phyloP scores from a whole-genome alignment of 345 rosid species.

The Gossypium raimondii region DNA sequence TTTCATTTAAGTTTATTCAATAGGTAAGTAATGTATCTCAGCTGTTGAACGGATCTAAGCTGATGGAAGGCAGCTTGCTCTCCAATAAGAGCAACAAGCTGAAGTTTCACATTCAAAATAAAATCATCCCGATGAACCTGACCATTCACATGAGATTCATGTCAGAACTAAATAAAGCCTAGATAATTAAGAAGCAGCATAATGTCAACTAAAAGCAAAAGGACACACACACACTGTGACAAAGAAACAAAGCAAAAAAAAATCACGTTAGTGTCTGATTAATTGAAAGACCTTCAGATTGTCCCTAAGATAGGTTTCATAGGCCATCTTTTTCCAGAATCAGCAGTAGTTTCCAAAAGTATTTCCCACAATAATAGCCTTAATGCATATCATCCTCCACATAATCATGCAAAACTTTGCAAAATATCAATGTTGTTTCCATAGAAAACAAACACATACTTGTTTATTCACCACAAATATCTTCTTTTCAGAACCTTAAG shows the following conservation, averaged over 20 bases:
- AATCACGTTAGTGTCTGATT: neutral
- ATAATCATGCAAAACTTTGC: neutral
- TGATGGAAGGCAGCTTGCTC: conserved; percentile 94
- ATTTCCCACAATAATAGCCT: neutral
- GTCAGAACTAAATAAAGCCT: conserved; percentile 13
- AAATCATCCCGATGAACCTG: conserved; percentile 87
- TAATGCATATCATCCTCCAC: neutral
- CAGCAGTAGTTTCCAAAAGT: neutral
- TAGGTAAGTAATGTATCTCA: conserved; percentile 74
- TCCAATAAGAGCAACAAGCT: conserved; percentile 70
- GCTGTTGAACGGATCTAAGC: conserved; percentile 94
- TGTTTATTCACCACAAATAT: neutral
- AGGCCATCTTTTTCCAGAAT: neutral
- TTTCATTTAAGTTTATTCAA: too few relatives aligned
- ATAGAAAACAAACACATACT: neutral
- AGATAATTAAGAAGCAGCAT: neutral
- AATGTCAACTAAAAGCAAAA: conserved; percentile 13
- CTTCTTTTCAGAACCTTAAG: neutral
- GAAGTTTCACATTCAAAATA: conserved; percentile 68
- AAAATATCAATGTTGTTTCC: neutral
- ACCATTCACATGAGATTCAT: conserved; percentile 8
- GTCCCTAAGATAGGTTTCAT: neutral
- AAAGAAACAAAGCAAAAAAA: conserved; percentile 9
- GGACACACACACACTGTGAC: neutral
- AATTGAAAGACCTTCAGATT: neutral